Evolutionary conservation across 129 eudicot genomes (phyloP).

Genomic region (Centella asiatica): DNA sequence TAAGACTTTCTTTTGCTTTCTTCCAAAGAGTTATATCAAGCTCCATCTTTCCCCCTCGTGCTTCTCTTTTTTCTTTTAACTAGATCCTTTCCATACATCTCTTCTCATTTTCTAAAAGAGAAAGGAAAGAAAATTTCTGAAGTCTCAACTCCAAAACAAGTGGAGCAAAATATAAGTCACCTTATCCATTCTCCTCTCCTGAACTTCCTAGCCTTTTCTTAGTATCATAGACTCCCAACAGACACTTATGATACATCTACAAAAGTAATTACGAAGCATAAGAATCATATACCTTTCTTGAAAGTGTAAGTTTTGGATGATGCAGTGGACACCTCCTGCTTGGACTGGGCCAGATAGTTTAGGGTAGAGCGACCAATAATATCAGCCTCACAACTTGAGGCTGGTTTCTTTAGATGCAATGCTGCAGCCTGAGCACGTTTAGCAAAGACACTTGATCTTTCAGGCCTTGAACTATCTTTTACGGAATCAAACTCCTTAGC

Average conservation of each 20-base stretch:
- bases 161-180: too few species aligned
- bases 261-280: neutral
- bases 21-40: too few species aligned
- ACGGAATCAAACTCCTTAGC: slow-evolving; percentile 47
- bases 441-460: slow-evolving; percentile 53
- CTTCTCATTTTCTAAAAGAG: too few species aligned
- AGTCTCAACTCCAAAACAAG: too few species aligned
- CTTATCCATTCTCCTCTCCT: too few species aligned
- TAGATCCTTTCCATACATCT: too few species aligned
- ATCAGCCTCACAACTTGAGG: slow-evolving; percentile 92
- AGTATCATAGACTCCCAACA: neutral
- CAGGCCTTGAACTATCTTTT: slow-evolving; percentile 60
- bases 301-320: slow-evolving; percentile 67
- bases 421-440: slow-evolving; percentile 53
- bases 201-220: too few species aligned
- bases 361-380: slow-evolving; percentile 65
- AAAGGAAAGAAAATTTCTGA: too few species aligned
- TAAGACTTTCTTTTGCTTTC: too few species aligned
- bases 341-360: slow-evolving; percentile 68
- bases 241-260: neutral
- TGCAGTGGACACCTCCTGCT: slow-evolving; percentile 85
- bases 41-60: too few species aligned
- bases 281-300: slow-evolving; percentile 48
- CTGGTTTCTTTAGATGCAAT: slow-evolving; percentile 58
- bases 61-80: too few species aligned